Evolutionary conservation across 495 filamentous ascomycete species (phyloP), one percentile per base, ranked within the genome.

Genomic region (Hapsidospora chrysogenum): DNA sequence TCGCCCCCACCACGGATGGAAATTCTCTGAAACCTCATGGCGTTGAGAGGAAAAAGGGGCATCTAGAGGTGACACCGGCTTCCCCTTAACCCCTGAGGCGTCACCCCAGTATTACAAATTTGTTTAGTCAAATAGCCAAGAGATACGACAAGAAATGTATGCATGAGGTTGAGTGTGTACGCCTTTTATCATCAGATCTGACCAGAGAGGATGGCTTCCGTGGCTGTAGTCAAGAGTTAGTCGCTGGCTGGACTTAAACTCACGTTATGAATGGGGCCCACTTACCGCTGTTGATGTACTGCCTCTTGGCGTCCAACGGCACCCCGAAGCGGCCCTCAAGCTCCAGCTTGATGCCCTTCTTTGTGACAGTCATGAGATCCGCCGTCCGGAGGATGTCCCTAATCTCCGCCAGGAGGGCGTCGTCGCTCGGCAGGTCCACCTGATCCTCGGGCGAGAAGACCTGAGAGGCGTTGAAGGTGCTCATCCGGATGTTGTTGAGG

Each of bases 291-390:
- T 85, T 92, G 55, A 96, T 92, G 58, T 94, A 96, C 23, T 79
- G 70, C 56, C 83, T 72, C 64, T 74, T 81, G 35, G 70, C 55
- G 51, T 96, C 86, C 35, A 96, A 58, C 30, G 65, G 64, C 22
- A 92, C 72, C 19, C 77, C 80, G 52, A 94, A 99, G 43, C 85
- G 69, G 47, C 69, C 66, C 62, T 99, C 92, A 38, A 99, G 59
- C 57, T 99, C 92, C 39, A 68, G 56, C 68, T 94, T 95, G 59
- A 99, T 79, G 39, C 79, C 82, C 74, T 96, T 99, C 77, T 99
- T 99, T 41, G 92, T 96, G 19, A 96, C 80, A 8, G 64, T 83
- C 89, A 99, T 99, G 46, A 99, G 61, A 61, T 99, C 92, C 2
- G 84, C 84, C 2, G 80, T 85, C 41, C 74, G 65, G 32, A 99